Percentiles rank a stretch among this genome's conserved stretches.
phyloP scores from a whole-genome alignment of 257 asterid genomes.

The Misopates orontium region DNA sequence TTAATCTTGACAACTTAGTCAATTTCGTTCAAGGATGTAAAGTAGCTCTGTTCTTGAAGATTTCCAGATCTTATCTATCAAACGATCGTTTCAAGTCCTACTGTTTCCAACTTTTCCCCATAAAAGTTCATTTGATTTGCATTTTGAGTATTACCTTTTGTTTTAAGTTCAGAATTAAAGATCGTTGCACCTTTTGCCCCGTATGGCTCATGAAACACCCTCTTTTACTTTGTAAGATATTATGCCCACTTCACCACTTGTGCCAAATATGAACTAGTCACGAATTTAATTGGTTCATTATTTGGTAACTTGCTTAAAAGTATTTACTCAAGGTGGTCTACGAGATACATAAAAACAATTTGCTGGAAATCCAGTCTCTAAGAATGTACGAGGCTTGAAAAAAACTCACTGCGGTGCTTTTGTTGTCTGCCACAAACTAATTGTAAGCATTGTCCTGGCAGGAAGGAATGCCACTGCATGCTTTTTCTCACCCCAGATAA shows the following conservation, averaged over 20 bases:
- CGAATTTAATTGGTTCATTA: conserved; percentile 2
- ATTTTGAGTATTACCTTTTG: not conserved
- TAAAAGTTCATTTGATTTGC: not conserved
- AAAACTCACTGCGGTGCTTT: not conserved
- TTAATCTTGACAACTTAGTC: conserved; percentile 1
- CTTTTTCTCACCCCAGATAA: conserved; percentile 85
- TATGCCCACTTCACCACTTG: not conserved
- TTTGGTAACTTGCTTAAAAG: not conserved
- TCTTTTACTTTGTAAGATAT: not conserved
- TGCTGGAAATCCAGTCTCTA: too few species aligned
- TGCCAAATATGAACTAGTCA: conserved; percentile 13
- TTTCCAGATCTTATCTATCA: not conserved
- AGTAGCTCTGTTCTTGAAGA: conserved; percentile 6
- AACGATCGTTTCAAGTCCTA: not conserved
- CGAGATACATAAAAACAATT: not conserved
- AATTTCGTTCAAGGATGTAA: not conserved
- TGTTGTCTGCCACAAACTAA: conserved; percentile 16
- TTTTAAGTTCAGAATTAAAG: not conserved
- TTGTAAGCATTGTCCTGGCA: conserved; percentile 30
- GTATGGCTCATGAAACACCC: conserved; percentile 5
- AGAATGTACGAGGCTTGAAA: not conserved
- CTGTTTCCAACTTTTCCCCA: conserved; percentile 2
- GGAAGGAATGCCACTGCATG: conserved; percentile 98
- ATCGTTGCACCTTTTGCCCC: conserved; percentile 13
- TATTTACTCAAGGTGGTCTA: not conserved